Conservation (phyloP, 2,329 filamentous ascomycete genomes). For the Penicillium carneum region DNA sequence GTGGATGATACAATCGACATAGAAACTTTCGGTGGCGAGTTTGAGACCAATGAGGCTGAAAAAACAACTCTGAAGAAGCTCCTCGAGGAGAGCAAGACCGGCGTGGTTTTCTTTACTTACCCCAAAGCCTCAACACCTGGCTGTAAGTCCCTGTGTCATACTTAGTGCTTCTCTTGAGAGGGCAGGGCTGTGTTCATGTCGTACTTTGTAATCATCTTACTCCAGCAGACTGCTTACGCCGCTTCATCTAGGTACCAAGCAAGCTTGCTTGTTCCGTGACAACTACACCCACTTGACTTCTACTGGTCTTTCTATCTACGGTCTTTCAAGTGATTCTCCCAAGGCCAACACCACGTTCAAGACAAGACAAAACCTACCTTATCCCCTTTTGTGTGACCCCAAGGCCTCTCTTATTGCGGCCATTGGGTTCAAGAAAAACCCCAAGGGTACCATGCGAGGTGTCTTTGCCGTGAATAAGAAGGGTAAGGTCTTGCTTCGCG, state of each 20-base stretch:
- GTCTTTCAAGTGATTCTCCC: slow-evolving; percentile 83
- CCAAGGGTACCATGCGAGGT: slow-evolving; percentile 80
- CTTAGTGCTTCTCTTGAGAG: neutral
- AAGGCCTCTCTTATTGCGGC: slow-evolving; percentile 76
- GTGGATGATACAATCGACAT: slow-evolving; percentile 63
- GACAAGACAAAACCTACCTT: slow-evolving; percentile 87
- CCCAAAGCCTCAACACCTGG: slow-evolving; percentile 93
- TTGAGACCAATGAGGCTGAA: slow-evolving; percentile 84
- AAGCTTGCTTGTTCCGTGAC: slow-evolving; percentile 93
- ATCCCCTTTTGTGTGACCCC: slow-evolving; percentile 85
- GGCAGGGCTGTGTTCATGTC: neutral
- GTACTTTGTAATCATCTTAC: slow-evolving; percentile 11
- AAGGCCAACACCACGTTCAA: slow-evolving; percentile 94
- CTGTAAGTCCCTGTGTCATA: slow-evolving; percentile 67
- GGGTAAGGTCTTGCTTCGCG: slow-evolving; percentile 77
- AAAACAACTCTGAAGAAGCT: slow-evolving; percentile 82
- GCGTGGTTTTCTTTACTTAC: slow-evolving; percentile 93
- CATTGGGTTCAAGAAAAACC: slow-evolving; percentile 86
- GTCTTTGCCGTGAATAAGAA: slow-evolving; percentile 85
- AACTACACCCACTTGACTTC: slow-evolving; percentile 76
- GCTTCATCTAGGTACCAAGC: slow-evolving; percentile 75
- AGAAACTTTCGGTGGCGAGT: slow-evolving; percentile 67
- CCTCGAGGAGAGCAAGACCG: slow-evolving; percentile 80
- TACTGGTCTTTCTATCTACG: slow-evolving; percentile 84
- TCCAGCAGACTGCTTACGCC: slow-evolving; percentile 7